A percentile compares a stretch with the other conserved stretches of the same genome.
These are phyloP conservation scores for Scedosporium aurantiacum DNA, from an alignment of 2,329 filamentous ascomycete genomes.

Conservation along the genomic window DNA sequence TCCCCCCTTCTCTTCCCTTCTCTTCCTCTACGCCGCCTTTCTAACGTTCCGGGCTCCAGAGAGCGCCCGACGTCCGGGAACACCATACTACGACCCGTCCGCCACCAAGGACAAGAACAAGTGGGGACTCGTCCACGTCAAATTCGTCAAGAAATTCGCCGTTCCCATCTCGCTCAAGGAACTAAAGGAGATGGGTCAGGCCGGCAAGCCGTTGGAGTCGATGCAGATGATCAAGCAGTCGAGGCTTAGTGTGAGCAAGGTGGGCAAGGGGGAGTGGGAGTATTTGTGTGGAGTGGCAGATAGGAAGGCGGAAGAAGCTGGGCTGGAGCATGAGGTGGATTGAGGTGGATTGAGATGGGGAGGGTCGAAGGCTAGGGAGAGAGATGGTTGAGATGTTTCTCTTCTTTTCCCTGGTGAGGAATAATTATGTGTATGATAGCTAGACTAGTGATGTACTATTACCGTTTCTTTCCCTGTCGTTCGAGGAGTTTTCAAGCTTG, in stretches of 20 bases:
- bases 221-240: conserved; percentile 78
- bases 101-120: conserved; percentile 43
- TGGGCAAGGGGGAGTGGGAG: conserved; percentile 54
- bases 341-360: not conserved
- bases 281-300: conserved; percentile 45
- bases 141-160: conserved; percentile 73
- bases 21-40: not conserved
- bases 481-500: too few species aligned
- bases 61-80: conserved; percentile 20
- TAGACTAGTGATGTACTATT: too few species aligned
- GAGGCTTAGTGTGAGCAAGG: conserved; percentile 70
- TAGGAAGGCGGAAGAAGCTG: conserved; percentile 27
- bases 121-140: conserved; percentile 85
- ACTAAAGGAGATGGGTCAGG: conserved; percentile 52
- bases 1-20: not conserved
- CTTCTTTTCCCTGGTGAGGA: too few species aligned
- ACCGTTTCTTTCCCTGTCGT: too few species aligned
- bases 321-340: conserved; percentile 22
- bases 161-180: conserved; percentile 59
- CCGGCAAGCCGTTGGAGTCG: conserved; percentile 47
- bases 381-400: too few species aligned
- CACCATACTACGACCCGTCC: conserved; percentile 73
- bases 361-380: not conserved
- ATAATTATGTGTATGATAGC: too few species aligned
- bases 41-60: conserved; percentile 14